These are phyloP conservation scores for Cyberlindnera veronae DNA, from an alignment of 805 yeast species.

Conservation along the genomic window DNA sequence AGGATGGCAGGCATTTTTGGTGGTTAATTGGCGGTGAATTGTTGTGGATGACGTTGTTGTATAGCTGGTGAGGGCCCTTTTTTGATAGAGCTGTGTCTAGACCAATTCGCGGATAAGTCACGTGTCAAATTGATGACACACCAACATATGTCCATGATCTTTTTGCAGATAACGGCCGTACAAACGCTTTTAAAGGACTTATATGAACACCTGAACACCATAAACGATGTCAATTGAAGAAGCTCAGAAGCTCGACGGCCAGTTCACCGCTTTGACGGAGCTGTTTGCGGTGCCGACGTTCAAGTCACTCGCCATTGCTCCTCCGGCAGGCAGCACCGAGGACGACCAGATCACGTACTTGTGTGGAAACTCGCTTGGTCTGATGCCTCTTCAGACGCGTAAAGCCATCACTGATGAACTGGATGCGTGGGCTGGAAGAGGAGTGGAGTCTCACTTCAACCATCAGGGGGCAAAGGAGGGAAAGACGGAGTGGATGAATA, in stretches of 20 bases:
- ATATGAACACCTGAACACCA: not conserved
- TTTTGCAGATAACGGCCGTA: too few relatives aligned
- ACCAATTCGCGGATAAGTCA: too few relatives aligned
- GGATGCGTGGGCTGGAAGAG: slow-evolving; percentile 78
- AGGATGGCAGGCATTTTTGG: slow-evolving; percentile 7
- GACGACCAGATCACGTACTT: slow-evolving; percentile 48
- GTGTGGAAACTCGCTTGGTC: slow-evolving; percentile 93
- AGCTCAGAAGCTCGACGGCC: slow-evolving; percentile 11
- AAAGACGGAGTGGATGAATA: slow-evolving; percentile 75
- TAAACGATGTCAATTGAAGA: slow-evolving; percentile 6
- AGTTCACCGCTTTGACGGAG: slow-evolving; percentile 35
- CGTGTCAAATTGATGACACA: too few relatives aligned
- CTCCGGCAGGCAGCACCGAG: slow-evolving; percentile 1
- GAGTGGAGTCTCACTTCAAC: slow-evolving; percentile 80
- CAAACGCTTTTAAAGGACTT: too few relatives aligned
- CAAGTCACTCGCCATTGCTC: slow-evolving; percentile 45
- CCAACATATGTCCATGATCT: too few relatives aligned
- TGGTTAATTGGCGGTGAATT: not conserved
- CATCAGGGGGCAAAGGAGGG: slow-evolving; percentile 49
- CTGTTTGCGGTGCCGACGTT: slow-evolving; percentile 68
- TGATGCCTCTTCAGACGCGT: slow-evolving; percentile 71
- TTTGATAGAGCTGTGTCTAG: too few relatives aligned
- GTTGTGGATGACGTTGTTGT: not conserved
- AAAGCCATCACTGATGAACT: slow-evolving; percentile 61
- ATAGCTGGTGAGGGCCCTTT: not conserved